These are phyloP conservation scores for Pseudocercospora macadamiae DNA, from an alignment of 2,329 filamentous ascomycete genomes.

Conservation along the genomic window DNA sequence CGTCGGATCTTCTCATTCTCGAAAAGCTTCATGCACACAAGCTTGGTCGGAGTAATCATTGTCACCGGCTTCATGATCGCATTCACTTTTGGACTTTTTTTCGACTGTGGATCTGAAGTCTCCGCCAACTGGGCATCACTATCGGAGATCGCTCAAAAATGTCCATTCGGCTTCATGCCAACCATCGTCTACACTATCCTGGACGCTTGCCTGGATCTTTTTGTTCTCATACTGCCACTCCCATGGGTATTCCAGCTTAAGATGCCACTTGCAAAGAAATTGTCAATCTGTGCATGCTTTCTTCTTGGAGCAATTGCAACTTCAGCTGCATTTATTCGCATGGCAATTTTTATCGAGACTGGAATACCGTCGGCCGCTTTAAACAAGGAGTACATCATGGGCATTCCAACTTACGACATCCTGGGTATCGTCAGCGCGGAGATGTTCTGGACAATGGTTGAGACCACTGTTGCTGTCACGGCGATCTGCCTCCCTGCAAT, in stretches of 20 bases:
- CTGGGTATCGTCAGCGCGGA: conserved; percentile 22
- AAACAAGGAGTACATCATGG: conserved; percentile 18
- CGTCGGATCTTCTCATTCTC: conserved; percentile 19
- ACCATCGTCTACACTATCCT: conserved; percentile 22
- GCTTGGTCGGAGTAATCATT: background rate
- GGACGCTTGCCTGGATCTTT: conserved; percentile 20
- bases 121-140: conserved; percentile 18
- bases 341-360: conserved; percentile 21
- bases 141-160: conserved; percentile 19
- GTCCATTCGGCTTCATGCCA: conserved; percentile 22
- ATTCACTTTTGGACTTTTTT: conserved; percentile 19
- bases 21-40: conserved; percentile 13
- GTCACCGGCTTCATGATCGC: conserved; percentile 15
- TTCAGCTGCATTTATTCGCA: conserved; percentile 21
- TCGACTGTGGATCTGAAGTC: conserved; percentile 18
- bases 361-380: conserved; percentile 18
- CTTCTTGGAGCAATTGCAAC: conserved; percentile 14
- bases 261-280: conserved; percentile 14
- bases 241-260: conserved; percentile 23
- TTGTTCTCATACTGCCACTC: conserved; percentile 18
- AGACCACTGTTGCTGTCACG: conserved; percentile 19
- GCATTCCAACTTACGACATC: conserved; percentile 19
- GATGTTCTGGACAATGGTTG: conserved; percentile 24
- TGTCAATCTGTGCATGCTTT: conserved; percentile 20
- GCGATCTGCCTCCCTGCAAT: conserved; percentile 20